Evolutionary conservation across 371 early-diverging fungal species (phyloP), one percentile per base, ranked within the genome.

Genomic region (Rhizomucor miehei): DNA sequence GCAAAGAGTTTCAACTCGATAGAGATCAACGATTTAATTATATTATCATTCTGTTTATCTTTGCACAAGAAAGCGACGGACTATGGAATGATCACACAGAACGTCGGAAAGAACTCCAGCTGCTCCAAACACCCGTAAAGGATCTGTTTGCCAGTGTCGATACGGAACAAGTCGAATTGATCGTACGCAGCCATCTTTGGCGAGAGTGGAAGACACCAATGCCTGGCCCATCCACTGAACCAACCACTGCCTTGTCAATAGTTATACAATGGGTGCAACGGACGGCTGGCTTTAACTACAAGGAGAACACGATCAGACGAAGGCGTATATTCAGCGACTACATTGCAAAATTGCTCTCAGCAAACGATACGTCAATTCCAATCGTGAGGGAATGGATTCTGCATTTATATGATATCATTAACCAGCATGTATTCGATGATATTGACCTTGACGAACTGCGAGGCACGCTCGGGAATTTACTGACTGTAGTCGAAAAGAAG

Each of bases 11-110:
- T 16, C 19, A 19, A 12, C n/a, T 14, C 29, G 35, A n/a, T 24
- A 19, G 10, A 3, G 19, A 53, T 1, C 36, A 45, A 20, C 19
- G 29, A 5, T 48, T 16, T 13, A 23, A 41, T 24, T 41, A 44
- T 36, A 38, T 34, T 3, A n/a, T 41, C n/a, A 8, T 58, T n/a
- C 52, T 52, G 3, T 58, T 58, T 37, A 39, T 46, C 1, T 58
- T 52, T 35, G 38, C 37, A 3, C 37, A 52, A 19, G 48, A 58
- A 19, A 52, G 44, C 4, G 58, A 46, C 3, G 38, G 6, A 4
- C 6, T 58, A 2, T 58, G 58, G 58, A 11, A 45, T 24, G 51
- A 51, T 16, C 23, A n/a, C 3, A 36, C 25, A 0, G 17, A 54
- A 39, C 48, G 43, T 1, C 35, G 17, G 29, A 12, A 48, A 17